phyloP scores from a whole-genome alignment of 257 asterid genomes.

The Ballota nigra region DNA sequence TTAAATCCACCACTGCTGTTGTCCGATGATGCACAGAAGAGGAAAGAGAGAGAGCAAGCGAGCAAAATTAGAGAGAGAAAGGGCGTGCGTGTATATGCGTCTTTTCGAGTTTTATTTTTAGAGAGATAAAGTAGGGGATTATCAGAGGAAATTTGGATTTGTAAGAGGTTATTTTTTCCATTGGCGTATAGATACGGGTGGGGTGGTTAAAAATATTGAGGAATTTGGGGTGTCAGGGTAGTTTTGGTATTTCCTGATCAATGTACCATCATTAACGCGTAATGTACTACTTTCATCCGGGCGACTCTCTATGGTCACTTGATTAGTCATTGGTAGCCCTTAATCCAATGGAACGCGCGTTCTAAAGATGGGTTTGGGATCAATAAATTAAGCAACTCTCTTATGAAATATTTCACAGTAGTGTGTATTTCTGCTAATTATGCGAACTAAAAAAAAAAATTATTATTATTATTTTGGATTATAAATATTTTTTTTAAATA shows the following conservation, averaged over 20 bases:
- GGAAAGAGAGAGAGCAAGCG: background rate
- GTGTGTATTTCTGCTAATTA: no score
- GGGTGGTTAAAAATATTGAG: conserved; percentile 20
- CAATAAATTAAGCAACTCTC: no score
- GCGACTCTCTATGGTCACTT: background rate
- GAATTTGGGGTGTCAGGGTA: conserved; percentile 3
- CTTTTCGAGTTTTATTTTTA: conserved; percentile 24
- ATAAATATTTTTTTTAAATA: no score
- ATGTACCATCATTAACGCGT: background rate
- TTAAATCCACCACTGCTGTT: conserved; percentile 34
- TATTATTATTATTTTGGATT: no score
- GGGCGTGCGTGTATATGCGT: conserved; percentile 18
- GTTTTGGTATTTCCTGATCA: background rate
- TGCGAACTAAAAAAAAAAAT: no score
- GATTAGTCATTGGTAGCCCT: background rate
- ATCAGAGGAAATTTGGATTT: conserved; percentile 36
- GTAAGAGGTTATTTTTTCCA: conserved; percentile 36
- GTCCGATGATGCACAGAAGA: conserved; percentile 47
- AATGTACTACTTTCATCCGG: background rate
- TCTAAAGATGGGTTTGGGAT: background rate
- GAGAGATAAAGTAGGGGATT: conserved; percentile 29
- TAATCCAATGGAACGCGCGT: background rate
- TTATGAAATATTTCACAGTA: no score
- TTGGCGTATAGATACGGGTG: conserved; percentile 27
- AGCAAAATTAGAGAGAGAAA: conserved; percentile 17